Base-by-base conservation (phyloP, 805 yeast species). In the Candida sanyiensis region DNA sequence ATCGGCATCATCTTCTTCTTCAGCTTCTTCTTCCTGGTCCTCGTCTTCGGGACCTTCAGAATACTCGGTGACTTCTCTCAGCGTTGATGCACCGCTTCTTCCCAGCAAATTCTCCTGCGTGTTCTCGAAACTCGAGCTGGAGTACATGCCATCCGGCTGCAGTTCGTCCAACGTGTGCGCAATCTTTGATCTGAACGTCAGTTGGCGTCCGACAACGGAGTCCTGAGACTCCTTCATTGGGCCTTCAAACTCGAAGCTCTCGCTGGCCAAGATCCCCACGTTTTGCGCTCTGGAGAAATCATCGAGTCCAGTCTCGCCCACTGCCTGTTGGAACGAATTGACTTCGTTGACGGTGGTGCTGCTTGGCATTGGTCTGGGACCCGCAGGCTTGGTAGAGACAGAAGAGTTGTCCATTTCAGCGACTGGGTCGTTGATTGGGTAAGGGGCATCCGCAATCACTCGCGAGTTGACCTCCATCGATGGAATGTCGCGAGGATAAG, bases 341-440 rank as follows among this genome's bases (percentile, higher is more conserved):
- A 27, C 12, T 27, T 27, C 29, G 12, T 29, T 29, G 6, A 29
- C 16, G 8, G 34, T 16, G 12, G 24, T 13, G 18, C 37, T 34
- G n/a, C 38, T 37, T 6, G 59, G 57, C 53, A 50, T 51, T 15
- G 59, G 59, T 31, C 59, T 51, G 9, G 59, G 57, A 0, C 58
- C 58, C 7, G 44, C 39, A 6, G 52, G 49, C 23, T 40, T 51
- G 3, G 47, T 36, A 10, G 45, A 19, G 7, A 31, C 26, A n/a
- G 34, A 27, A 19, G 39, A 24, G 7, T 41, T 34, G 7, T 15
- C 25, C 9, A 33, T 5, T 5, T 19, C 19, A 26, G n/a, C 15
- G 11, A 26, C 25, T 5, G 31, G 22, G 13, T 33, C 41, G 11
- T 22, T 25, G 5, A 33, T 30, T 26, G 55, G 53, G 36, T 52